These are phyloP conservation scores for Bodo saltans DNA, from an alignment of 78 protist genomes.

Conservation along the genomic window DNA sequence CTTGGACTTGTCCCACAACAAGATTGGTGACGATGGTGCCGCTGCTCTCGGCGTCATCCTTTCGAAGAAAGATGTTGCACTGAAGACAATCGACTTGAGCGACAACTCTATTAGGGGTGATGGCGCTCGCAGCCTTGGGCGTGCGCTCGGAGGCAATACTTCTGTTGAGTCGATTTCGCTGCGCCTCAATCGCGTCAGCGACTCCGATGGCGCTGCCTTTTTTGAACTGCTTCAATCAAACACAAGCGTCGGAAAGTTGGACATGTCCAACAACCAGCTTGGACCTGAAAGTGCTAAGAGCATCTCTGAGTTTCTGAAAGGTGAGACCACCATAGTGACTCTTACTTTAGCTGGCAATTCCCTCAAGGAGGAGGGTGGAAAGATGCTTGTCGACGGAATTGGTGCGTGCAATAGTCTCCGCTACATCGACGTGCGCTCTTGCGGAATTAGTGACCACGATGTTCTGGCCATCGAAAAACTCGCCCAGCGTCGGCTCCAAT, in stretches of 20 bases:
- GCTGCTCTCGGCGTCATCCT: neutral
- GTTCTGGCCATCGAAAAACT: neutral
- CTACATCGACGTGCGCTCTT: neutral
- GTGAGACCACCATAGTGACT: neutral
- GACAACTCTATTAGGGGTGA: neutral
- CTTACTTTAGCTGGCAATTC: neutral
- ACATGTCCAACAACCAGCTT: conserved; percentile 21
- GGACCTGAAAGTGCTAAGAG: neutral
- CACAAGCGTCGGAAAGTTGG: neutral
- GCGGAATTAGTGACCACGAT: neutral
- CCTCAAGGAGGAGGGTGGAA: conserved; percentile 19
- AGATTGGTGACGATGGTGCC: neutral
- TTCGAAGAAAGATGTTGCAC: neutral
- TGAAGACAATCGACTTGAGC: neutral
- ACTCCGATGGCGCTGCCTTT: neutral
- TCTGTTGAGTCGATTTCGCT: neutral
- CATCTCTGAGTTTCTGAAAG: neutral
- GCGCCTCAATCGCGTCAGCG: neutral
- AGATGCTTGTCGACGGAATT: neutral
- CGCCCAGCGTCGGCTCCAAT: neutral
- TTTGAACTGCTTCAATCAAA: neutral
- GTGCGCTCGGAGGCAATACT: conserved; percentile 1
- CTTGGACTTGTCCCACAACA: conserved; percentile 23
- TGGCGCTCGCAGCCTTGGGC: neutral
- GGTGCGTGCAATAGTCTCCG: neutral